phyloP scores from a whole-genome alignment of 1,284 basidiomycete genomes.

The Volvariella volvacea region DNA sequence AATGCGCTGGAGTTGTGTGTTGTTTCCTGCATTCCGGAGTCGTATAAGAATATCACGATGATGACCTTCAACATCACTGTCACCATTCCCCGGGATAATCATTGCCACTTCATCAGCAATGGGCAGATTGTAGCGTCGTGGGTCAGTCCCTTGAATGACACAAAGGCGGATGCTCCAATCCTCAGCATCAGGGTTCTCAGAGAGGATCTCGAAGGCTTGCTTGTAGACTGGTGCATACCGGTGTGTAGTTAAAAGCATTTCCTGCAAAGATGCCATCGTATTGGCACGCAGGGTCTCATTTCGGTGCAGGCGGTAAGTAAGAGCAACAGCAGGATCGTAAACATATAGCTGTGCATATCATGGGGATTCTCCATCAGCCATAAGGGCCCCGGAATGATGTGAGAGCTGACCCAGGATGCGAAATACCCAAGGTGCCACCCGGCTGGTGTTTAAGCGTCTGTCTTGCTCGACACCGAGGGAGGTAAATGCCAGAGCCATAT shows the following conservation, averaged over 20 bases:
- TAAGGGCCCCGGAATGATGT: slow-evolving; percentile 22
- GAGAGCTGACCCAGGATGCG: slow-evolving; percentile 24
- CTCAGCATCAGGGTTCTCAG: not conserved
- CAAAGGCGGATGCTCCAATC: slow-evolving; percentile 15
- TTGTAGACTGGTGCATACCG: slow-evolving; percentile 12
- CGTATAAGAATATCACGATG: not conserved
- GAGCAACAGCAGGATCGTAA: slow-evolving; percentile 20
- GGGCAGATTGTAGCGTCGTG: slow-evolving; percentile 27
- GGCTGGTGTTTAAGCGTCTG: slow-evolving; percentile 10
- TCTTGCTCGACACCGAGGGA: slow-evolving; percentile 24
- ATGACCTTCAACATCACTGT: not conserved
- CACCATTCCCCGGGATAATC: slow-evolving; percentile 15
- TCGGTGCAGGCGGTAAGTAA: slow-evolving; percentile 2
- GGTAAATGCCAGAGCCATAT: slow-evolving; percentile 29
- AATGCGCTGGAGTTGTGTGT: slow-evolving; percentile 19
- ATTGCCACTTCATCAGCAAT: slow-evolving; percentile 29
- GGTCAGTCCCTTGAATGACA: slow-evolving; percentile 17
- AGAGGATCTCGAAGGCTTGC: slow-evolving; percentile 8
- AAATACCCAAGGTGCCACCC: slow-evolving; percentile 16
- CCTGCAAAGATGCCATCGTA: slow-evolving; percentile 17
- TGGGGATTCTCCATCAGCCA: slow-evolving; percentile 14
- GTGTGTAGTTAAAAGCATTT: slow-evolving; percentile 13
- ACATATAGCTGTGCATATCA: slow-evolving; percentile 30
- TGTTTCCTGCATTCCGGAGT: not conserved
- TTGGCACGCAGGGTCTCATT: slow-evolving; percentile 13